Evolutionary conservation across 1,139 yeast species (phyloP).

Genomic region (Zygoascus hellenicus): DNA sequence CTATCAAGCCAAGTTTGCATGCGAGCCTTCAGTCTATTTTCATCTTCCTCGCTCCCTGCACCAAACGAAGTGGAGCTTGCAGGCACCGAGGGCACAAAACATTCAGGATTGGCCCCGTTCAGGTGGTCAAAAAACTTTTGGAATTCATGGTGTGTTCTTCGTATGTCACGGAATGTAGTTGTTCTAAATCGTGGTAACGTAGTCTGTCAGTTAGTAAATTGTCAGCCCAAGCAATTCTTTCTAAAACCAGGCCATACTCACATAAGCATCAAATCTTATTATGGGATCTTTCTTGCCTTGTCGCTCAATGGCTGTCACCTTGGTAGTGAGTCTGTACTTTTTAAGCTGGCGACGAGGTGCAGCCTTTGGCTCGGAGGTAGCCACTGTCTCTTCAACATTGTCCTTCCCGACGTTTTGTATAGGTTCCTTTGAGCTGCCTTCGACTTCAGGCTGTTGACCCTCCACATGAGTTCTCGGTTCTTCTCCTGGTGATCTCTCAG

Average conservation of each 20-base stretch:
- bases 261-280: conserved; percentile 42
- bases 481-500: neutral
- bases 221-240: neutral
- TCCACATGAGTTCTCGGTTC: neutral
- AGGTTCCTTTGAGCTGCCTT: neutral
- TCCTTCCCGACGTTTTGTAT: neutral
- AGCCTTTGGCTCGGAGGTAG: conserved; percentile 7
- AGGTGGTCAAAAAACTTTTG: conserved; percentile 71
- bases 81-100: conserved; percentile 89
- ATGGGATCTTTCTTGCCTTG: conserved; percentile 47
- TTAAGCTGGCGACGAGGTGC: conserved; percentile 15
- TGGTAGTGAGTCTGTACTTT: conserved; percentile 35
- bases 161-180: conserved; percentile 59
- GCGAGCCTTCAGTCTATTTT: conserved; percentile 46
- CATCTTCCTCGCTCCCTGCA: conserved; percentile 76
- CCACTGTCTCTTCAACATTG: conserved; percentile 2
- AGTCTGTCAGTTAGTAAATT: conserved; percentile 10
- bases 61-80: conserved; percentile 71
- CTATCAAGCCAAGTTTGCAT: conserved; percentile 89
- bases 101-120: conserved; percentile 78
- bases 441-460: neutral
- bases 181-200: conserved; percentile 70
- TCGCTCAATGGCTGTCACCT: conserved; percentile 44
- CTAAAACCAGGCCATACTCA: conserved; percentile 16
- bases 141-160: conserved; percentile 78